Base-by-base conservation (phyloP, 2,329 filamentous ascomycete species). In the Bipolaris bicolor region DNA sequence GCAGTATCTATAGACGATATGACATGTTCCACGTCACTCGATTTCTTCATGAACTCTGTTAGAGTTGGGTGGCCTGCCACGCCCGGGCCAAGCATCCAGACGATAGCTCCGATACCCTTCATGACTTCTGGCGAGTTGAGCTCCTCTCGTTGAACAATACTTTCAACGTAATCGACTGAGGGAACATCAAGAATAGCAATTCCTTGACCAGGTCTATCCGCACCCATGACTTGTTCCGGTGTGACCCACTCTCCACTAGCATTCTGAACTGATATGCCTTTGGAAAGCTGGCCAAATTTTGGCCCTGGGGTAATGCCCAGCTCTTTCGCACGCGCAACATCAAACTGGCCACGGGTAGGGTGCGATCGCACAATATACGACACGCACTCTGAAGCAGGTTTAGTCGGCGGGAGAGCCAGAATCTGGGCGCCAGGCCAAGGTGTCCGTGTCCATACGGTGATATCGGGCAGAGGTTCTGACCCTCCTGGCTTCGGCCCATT, bases 301-400 rank as follows among this genome's bases (percentile, higher is more conserved):
- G 64, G 73, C 1, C 86, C 87, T 50, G 80, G 83, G 18, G 78
- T 77, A 0, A 98, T 84, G 1, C 88, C 88, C 2, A 92, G 78
- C 26, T 79, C 81, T 59, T 79, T 82, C 0, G 92, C 94, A 55
- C 82, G 85, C 46, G 83, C 73, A 0, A 85, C 79, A 58, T 91
- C 82, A 70, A 99, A 97, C 68, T 89, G 94, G 50, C 95, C 95
- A 52, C 95, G 86, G 52, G 89, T 84, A 36, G 88, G 82, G 61
- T 92, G 86, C 52, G 86, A 87, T 65, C 91, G 90, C 71, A 96
- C 84, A 56, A 99, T 88, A 76, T 99, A 99, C 56, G 90, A 96
- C 65, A 97, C 80, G 5, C 91, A 88, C 45, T 88, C 86, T 26
- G 81, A 80, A 0, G 86, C 86, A 5, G 88, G 89, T 18, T 81